Percentiles rank a stretch among this genome's conserved stretches.
Conservation (phyloP, 371 early-diverging fungal genomes). For the Lichtheimia ornata region DNA sequence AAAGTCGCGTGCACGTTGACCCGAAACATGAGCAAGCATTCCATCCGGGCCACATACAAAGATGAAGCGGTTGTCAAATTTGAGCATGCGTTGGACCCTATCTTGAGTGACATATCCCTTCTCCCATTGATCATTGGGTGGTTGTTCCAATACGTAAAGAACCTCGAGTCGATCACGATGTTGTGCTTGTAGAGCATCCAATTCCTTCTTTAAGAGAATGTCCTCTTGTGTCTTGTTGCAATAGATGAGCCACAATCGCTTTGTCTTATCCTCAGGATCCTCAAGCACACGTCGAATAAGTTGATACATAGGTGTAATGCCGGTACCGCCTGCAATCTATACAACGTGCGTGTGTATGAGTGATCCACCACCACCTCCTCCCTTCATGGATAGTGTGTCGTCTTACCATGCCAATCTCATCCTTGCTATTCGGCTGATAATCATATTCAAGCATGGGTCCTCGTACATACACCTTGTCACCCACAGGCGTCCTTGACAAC, state of each 20-base stretch:
- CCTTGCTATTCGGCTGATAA: constrained; percentile 35
- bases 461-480: constrained; percentile 52
- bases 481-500: constrained; percentile 37
- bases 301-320: constrained; percentile 95
- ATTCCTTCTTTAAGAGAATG: constrained; percentile 80
- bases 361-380: too few relatives aligned
- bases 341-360: neutral
- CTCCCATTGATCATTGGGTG: constrained; percentile 70
- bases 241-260: constrained; percentile 78
- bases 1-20: constrained; percentile 42
- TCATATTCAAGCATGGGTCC: constrained; percentile 65
- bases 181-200: constrained; percentile 72
- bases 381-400: constrained; percentile 14
- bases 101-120: constrained; percentile 81
- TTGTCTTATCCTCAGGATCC: constrained; percentile 79
- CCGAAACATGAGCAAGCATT: constrained; percentile 41
- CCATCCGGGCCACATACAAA: constrained; percentile 52
- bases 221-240: constrained; percentile 89
- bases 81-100: constrained; percentile 67
- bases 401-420: constrained; percentile 68
- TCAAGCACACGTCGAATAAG: constrained; percentile 75
- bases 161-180: constrained; percentile 80
- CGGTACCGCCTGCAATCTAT: constrained; percentile 89
- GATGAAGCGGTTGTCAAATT: constrained; percentile 27
- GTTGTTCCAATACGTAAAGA: constrained; percentile 80